Evolutionary conservation across 2,329 filamentous ascomycete species (phyloP).

Genomic region (Aureobasidium vineae): DNA sequence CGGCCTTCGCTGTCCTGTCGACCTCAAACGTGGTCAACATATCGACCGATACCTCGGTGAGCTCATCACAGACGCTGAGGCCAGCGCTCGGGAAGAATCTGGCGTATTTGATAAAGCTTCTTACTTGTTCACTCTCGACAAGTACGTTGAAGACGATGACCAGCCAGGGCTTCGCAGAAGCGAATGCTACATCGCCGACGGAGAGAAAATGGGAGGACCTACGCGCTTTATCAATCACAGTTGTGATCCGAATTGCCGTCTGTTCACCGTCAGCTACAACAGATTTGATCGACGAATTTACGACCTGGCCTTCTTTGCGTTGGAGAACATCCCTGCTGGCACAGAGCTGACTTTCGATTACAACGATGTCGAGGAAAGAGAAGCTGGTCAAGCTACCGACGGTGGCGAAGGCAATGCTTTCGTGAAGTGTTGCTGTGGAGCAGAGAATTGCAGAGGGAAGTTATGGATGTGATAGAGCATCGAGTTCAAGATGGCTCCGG

Average conservation of each 20-base stretch:
- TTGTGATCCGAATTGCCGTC: conserved; percentile 74
- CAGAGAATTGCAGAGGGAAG: conserved; percentile 64
- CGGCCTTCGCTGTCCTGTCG: conserved; percentile 64
- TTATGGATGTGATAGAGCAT: conserved; percentile 54
- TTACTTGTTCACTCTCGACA: conserved; percentile 79
- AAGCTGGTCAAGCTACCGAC: conserved; percentile 35
- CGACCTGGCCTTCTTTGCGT: conserved; percentile 73
- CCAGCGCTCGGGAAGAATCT: conserved; percentile 60
- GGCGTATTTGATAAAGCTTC: conserved; percentile 67
- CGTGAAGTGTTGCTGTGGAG: conserved; percentile 57
- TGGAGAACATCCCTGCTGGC: conserved; percentile 61
- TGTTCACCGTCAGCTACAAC: conserved; percentile 76
- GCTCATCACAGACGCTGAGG: conserved; percentile 55
- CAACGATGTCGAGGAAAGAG: conserved; percentile 59
- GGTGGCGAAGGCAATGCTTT: conserved; percentile 41
- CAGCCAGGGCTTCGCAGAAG: conserved; percentile 43
- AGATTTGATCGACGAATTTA: conserved; percentile 72
- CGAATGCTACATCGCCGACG: conserved; percentile 54
- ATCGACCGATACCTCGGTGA: conserved; percentile 75
- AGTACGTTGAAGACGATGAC: conserved; percentile 63
- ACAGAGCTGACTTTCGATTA: conserved; percentile 81
- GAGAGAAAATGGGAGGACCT: conserved; percentile 73
- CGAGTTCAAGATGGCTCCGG: not conserved
- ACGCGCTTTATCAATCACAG: conserved; percentile 82
- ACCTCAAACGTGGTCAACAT: conserved; percentile 70